Base-by-base conservation (phyloP, 305 asterid genomes). In the Fraxinus angustifolia region DNA sequence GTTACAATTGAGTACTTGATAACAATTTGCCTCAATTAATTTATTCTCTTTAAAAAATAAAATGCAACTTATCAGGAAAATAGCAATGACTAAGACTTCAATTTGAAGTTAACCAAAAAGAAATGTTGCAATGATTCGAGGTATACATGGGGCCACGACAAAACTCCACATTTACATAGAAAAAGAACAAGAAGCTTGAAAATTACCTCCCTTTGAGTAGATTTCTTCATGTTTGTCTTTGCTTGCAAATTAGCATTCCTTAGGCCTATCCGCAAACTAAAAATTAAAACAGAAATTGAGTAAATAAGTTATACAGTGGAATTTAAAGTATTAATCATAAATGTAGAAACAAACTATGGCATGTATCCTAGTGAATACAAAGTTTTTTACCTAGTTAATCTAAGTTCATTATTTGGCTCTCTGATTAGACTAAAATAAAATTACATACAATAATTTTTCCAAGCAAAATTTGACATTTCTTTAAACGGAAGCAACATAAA, bases 161-260 rank as follows among this genome's bases (percentile, higher is more conserved):
- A 30, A 68, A 11, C 33, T 1, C 14, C 21, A 30, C 19, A 12
- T 14, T 14, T 0, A 30, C 6, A 26, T 5, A 68, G 2, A 2
- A 65, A 26, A 68, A 14, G 16, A 12, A 68, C 78, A 33, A 23
- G 48, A 62, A 17, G 7, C 48, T 2, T 28, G 81, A 36, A 79
- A 16, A 72, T 83, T 90, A 93, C 98, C 98, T 94, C 98, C 84
- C 90, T 88, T 86, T 90, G 94, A 75, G 97, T 97, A 84, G 97
- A 85, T 89, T 90, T 91, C 88, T 85, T 93, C 91, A 91, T 86
- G 81, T 96, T 96, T 58, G 83, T 91, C 91, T 92, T 96, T n/a
- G 98, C 98, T 94, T 92, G 94, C 87, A 96, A 82, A 88, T 94
- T 92, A 28, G 97, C 97, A 34, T 89, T 89, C 90, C 99, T 92